These are phyloP conservation scores for Coffea humblotiana DNA, from an alignment of 305 asterid genomes.

Conservation along the genomic window DNA sequence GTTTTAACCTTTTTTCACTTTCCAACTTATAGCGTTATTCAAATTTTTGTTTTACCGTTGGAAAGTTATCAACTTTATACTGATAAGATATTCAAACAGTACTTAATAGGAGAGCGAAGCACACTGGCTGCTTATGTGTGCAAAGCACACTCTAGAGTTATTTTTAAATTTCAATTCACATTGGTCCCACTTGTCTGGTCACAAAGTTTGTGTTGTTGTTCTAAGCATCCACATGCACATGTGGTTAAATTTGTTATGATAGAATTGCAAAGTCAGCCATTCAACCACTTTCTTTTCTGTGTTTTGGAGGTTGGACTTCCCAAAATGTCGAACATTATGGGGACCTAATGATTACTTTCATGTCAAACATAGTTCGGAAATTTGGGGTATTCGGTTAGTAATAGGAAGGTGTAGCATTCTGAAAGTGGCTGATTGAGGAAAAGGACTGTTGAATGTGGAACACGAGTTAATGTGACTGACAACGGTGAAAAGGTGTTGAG, in stretches of 20 bases:
- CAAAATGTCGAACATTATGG: not conserved
- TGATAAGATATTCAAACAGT: not conserved
- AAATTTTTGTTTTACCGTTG: not conserved
- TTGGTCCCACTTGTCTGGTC: not conserved
- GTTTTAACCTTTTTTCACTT: not conserved
- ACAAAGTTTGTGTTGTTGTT: not conserved
- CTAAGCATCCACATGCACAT: not conserved
- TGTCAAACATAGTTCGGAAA: not conserved
- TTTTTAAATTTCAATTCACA: not conserved
- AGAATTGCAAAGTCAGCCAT: not conserved
- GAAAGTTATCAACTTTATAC: not conserved
- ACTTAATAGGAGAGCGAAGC: not conserved
- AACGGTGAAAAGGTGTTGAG: not conserved
- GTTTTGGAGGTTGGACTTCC: not conserved
- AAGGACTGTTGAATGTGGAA: not conserved
- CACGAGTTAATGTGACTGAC: not conserved
- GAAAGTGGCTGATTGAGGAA: not conserved
- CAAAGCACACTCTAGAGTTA: not conserved
- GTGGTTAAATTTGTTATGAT: not conserved
- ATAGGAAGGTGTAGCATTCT: not conserved
- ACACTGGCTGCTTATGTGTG: not conserved
- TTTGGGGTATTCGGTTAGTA: not conserved
- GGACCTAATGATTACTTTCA: not conserved
- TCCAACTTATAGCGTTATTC: not conserved
- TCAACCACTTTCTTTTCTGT: not conserved